Percentiles rank a stretch among this genome's conserved stretches.
Evolutionary conservation across 352 stramenopile species (phyloP).

Genomic region (Phytopythium litorale): DNA sequence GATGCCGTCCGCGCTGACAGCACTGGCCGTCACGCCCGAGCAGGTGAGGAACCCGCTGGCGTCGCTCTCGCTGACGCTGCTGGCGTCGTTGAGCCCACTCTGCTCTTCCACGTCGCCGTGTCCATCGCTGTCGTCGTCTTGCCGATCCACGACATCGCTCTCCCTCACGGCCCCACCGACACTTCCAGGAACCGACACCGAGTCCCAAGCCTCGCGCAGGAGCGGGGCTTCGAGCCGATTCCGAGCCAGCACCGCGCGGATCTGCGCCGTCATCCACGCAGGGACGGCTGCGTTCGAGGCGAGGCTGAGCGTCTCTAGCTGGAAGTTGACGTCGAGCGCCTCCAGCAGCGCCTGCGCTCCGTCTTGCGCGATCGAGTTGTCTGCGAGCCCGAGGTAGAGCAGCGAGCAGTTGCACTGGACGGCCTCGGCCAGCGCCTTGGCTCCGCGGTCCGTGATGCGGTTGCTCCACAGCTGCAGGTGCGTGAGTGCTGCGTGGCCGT

Average conservation of each 20-base stretch:
- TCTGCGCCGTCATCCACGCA: conserved; percentile 33
- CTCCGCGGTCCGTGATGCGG: conserved; percentile 53
- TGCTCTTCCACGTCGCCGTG: conserved; percentile 12
- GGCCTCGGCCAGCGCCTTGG: conserved; percentile 41
- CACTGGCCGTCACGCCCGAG: conserved; percentile 29
- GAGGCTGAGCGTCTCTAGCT: conserved; percentile 58
- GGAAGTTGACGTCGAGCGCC: conserved; percentile 59
- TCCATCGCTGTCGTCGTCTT: conserved; percentile 17
- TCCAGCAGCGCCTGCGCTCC: conserved; percentile 49
- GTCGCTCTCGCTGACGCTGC: conserved; percentile 16
- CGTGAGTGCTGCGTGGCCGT: conserved; percentile 64
- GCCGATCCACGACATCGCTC: conserved; percentile 7
- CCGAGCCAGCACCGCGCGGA: conserved; percentile 41
- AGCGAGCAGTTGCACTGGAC: conserved; percentile 62
- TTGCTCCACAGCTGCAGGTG: conserved; percentile 59
- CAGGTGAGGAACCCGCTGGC: conserved; percentile 64
- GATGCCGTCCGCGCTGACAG: conserved; percentile 36
- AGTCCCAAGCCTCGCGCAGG: conserved; percentile 3
- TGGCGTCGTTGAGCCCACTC: conserved; percentile 16
- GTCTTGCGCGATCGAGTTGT: conserved; percentile 50
- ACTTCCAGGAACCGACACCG: not conserved
- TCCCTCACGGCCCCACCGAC: conserved; percentile 9
- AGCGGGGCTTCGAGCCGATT: conserved; percentile 44
- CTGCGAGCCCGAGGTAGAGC: conserved; percentile 51
- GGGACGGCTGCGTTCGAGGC: conserved; percentile 45